Base-by-base conservation (phyloP, 805 yeast genomes). In the Clavispora vitiphila region DNA sequence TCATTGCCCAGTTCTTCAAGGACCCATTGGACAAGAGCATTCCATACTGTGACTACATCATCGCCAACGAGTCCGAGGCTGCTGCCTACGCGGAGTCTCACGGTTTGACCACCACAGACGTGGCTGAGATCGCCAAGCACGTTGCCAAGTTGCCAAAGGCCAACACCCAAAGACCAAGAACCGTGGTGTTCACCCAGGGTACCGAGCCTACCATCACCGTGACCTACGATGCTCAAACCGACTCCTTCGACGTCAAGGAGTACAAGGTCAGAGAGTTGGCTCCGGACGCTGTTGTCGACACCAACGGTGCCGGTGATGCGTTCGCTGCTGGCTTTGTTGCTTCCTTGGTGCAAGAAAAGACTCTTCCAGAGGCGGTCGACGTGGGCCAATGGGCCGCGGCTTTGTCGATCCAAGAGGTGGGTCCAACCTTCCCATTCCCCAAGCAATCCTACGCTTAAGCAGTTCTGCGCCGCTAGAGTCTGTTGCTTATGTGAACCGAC, bases 271-370 rank as follows among this genome's bases (percentile, higher is more conserved):
- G 78, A 54, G 77, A 82, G 44, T 78, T 93, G 58, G 84, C 77
- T 32, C 55, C 78, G 35, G 67, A 75, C 35, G 74, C 83, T 66
- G 76, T 93, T 46, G 81, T 76, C 44, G 99, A 93, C 73, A 87
- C 98, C 59, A 93, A 91, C 72, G 99, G 99, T 72, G 98, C 98
- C 36, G 98, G 98, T 67, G 97, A 91, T 63, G 96, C 97, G 11
- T 91, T 91, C 61, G 98, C 97, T 42, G 95, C 93, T 57, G 98
- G 98, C 44, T 90, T 91, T 66, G 68, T 89, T 50, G 96, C 96
- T 47, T 93, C 90, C 44, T 70, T 90, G 52, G 95, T 88, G 42
- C 70, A 81, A 65, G 87, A 82, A 50, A 80, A 84, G 63, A 54
- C 76, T 22, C 61, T 88, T 43, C 69, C 69, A 19, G 72, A 76